A percentile compares a stretch with the other conserved stretches of the same genome.
Evolutionary conservation across 495 filamentous ascomycete genomes (phyloP).

Genomic region (Penicillium pancosmium): DNA sequence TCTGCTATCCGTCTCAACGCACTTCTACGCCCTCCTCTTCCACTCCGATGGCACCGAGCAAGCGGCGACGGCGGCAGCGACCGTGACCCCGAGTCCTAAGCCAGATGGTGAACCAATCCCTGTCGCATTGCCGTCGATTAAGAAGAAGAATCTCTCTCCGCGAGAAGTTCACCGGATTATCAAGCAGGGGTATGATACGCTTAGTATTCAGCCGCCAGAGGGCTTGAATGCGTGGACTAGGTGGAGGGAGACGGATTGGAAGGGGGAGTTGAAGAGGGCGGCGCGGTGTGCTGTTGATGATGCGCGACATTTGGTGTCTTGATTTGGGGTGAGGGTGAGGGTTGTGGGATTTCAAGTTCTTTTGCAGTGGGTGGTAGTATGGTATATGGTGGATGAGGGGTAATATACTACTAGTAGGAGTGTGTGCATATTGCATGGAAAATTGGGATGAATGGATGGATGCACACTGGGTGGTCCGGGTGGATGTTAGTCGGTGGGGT

Average conservation of each 20-base stretch:
- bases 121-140: conserved; percentile 36
- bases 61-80: neutral
- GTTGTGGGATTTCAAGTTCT: neutral
- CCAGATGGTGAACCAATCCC: conserved; percentile 28
- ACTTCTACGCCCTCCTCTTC: conserved; percentile 83
- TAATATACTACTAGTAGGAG: neutral
- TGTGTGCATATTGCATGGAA: neutral
- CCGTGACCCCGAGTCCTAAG: conserved; percentile 23
- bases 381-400: neutral
- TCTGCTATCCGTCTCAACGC: conserved; percentile 78
- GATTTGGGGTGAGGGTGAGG: conserved; percentile 8
- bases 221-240: conserved; percentile 77
- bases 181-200: conserved; percentile 91
- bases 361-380: neutral
- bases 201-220: conserved; percentile 83
- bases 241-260: conserved; percentile 68
- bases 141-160: conserved; percentile 70
- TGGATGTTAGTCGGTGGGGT: neutral
- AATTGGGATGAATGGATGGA: neutral
- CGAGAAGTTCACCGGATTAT: conserved; percentile 87
- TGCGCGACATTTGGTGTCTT: conserved; percentile 45
- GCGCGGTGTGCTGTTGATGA: conserved; percentile 69
- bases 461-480: neutral
- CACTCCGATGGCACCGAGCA: conserved; percentile 51
- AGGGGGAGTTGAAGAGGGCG: conserved; percentile 79